These are phyloP conservation scores for Fusarium chuoi DNA, from an alignment of 2,329 filamentous ascomycete species.

Conservation along the genomic window DNA sequence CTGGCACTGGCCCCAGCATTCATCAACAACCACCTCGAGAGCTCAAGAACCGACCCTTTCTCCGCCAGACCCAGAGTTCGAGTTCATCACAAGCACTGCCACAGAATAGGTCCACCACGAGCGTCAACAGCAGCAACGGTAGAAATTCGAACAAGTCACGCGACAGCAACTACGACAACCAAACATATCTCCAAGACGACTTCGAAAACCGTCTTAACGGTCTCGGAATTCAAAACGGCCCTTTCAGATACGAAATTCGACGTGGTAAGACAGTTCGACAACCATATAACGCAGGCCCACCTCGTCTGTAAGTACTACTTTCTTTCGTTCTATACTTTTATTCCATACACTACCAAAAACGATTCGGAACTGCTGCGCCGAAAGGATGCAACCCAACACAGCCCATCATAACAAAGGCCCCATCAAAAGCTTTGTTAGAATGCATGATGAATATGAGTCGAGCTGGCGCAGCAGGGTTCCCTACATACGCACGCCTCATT, in stretches of 20 bases:
- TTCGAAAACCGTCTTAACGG: conserved; percentile 45
- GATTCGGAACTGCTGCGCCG: conserved; percentile 2
- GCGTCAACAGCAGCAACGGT: conserved; percentile 22
- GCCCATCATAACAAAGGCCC: conserved; percentile 4
- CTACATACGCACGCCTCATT: conserved; percentile 8
- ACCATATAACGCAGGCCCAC: conserved; percentile 27
- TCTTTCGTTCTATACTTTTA: not conserved
- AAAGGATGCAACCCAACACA: not conserved
- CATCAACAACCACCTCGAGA: conserved; percentile 40
- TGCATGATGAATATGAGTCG: conserved; percentile 18
- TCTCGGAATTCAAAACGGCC: conserved; percentile 44
- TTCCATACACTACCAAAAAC: not conserved
- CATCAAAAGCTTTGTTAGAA: conserved; percentile 5
- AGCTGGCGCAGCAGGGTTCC: conserved; percentile 18
- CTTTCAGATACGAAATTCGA: conserved; percentile 47
- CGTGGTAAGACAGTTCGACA: conserved; percentile 48
- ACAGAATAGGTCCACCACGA: conserved; percentile 27
- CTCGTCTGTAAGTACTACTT: conserved; percentile 46
- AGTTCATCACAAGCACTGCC: conserved; percentile 18
- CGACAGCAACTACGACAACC: conserved; percentile 22
- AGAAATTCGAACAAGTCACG: conserved; percentile 27
- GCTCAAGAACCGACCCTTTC: conserved; percentile 44
- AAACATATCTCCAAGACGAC: conserved; percentile 35
- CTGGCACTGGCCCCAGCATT: conserved; percentile 33
- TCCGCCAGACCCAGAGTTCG: conserved; percentile 30